phyloP scores from a whole-genome alignment of 2,329 filamentous ascomycete genomes.

The Ascochyta lentis region DNA sequence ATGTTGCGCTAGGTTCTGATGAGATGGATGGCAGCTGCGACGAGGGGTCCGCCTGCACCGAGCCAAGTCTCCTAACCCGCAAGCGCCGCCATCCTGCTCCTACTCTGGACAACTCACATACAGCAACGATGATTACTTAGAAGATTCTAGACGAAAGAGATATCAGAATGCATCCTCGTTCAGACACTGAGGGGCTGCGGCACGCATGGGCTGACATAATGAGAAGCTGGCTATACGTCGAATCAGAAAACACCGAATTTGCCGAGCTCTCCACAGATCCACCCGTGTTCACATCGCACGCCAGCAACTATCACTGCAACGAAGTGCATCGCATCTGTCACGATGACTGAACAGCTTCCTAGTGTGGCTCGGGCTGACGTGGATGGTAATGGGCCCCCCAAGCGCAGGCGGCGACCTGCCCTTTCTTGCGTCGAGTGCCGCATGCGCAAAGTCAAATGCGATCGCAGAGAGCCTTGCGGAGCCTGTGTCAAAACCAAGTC shows the following conservation, averaged over 20 bases:
- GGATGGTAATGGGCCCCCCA: slow-evolving; percentile 24
- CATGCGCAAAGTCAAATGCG: slow-evolving; percentile 40
- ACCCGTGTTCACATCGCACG: background rate
- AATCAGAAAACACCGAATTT: background rate
- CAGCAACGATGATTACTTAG: no score
- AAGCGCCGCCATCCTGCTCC: no score
- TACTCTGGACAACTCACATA: no score
- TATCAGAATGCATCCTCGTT: no score
- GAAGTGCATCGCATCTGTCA: background rate
- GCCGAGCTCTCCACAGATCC: background rate
- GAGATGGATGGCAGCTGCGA: no score
- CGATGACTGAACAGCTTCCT: slow-evolving; percentile 1
- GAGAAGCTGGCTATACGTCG: background rate
- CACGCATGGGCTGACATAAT: background rate
- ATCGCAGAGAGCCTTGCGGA: slow-evolving; percentile 35
- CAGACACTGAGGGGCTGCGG: background rate
- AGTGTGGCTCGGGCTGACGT: background rate
- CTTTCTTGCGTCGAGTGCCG: slow-evolving; percentile 42
- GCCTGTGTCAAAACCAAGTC: slow-evolving; percentile 31
- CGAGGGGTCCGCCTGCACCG: no score
- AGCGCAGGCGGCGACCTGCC: slow-evolving; percentile 34
- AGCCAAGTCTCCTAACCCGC: no score
- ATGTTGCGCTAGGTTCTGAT: no score
- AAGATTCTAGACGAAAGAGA: no score
- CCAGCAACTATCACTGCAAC: background rate